These are phyloP conservation scores for Kwoniella shivajii DNA, from an alignment of 1,284 basidiomycete genomes.

Conservation along the genomic window DNA sequence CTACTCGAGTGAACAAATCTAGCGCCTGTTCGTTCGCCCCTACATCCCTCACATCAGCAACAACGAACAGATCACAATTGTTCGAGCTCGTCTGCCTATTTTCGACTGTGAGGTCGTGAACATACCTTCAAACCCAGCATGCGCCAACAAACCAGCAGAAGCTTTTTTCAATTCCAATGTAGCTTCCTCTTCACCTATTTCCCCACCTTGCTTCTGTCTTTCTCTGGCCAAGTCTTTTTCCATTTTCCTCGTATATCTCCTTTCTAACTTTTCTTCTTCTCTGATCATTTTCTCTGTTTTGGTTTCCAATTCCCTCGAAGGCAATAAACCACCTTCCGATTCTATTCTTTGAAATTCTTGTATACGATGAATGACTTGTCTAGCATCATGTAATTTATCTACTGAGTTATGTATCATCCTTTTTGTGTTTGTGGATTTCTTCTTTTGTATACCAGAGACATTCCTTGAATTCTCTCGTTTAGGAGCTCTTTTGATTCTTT, in stretches of 20 bases:
- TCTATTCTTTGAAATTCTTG: conserved; percentile 46
- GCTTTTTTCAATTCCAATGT: conserved; percentile 40
- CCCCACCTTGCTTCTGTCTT: conserved; percentile 36
- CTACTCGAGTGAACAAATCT: conserved; percentile 77
- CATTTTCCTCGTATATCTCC: conserved; percentile 21
- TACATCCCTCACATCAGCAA: conserved; percentile 23
- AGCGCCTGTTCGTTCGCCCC: conserved; percentile 65
- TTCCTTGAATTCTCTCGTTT: not conserved
- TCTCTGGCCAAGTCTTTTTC: conserved; percentile 27
- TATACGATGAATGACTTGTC: conserved; percentile 35
- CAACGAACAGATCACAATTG: not conserved
- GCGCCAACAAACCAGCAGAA: conserved; percentile 71
- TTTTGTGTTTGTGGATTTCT: conserved; percentile 36
- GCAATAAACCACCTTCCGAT: conserved; percentile 37
- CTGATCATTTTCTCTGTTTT: conserved; percentile 18
- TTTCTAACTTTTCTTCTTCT: conserved; percentile 24
- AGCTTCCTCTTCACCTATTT: conserved; percentile 49
- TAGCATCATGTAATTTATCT: conserved; percentile 37
- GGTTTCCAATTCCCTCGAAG: conserved; percentile 23
- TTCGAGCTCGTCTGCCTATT: too few species aligned
- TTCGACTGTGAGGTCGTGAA: not conserved
- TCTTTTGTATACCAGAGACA: not conserved
- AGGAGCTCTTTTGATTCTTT: not conserved
- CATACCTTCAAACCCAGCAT: conserved; percentile 85
- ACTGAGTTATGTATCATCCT: conserved; percentile 35